Evolutionary conservation across 441 rosid species (phyloP).

Genomic region (Dalechampia spathulata): DNA sequence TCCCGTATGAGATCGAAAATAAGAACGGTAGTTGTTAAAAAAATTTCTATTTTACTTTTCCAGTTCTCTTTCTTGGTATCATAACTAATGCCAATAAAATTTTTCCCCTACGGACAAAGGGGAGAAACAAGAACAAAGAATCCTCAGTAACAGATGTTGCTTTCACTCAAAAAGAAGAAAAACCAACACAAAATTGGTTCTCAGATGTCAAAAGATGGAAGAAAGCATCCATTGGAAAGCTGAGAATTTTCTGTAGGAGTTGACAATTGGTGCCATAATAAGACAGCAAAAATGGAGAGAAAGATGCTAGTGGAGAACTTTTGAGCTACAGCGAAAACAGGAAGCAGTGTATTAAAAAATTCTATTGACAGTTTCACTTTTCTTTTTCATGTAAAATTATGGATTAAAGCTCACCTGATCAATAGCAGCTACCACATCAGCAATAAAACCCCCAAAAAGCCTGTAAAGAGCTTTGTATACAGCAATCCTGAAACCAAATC

Average conservation of each 20-base stretch:
- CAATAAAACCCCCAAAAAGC: slow-evolving; percentile 91
- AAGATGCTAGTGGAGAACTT: neutral
- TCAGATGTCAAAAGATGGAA: too few species aligned
- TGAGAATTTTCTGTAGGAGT: too few species aligned
- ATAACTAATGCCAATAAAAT: too few species aligned
- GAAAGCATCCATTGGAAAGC: too few species aligned
- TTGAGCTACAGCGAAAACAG: neutral
- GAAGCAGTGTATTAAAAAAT: slow-evolving; percentile 1
- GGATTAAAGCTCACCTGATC: slow-evolving; percentile 56
- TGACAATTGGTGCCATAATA: neutral
- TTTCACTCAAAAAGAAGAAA: slow-evolving; percentile 4
- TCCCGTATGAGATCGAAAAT: neutral
- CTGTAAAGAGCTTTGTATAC: slow-evolving; percentile 95
- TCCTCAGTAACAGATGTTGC: slow-evolving; percentile 10
- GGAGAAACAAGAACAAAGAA: slow-evolving; percentile 1
- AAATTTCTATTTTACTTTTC: too few species aligned
- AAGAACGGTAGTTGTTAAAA: too few species aligned
- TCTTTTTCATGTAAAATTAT: neutral
- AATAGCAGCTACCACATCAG: slow-evolving; percentile 99
- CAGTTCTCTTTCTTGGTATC: too few species aligned
- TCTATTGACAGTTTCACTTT: neutral
- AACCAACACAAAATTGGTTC: neutral
- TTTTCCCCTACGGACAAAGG: too few species aligned
- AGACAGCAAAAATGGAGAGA: neutral
- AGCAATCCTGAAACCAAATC: slow-evolving; percentile 63